Percentiles rank a stretch among this genome's conserved stretches.
phyloP scores from a whole-genome alignment of 352 stramenopile genomes.

The Lagenidium sp. region DNA sequence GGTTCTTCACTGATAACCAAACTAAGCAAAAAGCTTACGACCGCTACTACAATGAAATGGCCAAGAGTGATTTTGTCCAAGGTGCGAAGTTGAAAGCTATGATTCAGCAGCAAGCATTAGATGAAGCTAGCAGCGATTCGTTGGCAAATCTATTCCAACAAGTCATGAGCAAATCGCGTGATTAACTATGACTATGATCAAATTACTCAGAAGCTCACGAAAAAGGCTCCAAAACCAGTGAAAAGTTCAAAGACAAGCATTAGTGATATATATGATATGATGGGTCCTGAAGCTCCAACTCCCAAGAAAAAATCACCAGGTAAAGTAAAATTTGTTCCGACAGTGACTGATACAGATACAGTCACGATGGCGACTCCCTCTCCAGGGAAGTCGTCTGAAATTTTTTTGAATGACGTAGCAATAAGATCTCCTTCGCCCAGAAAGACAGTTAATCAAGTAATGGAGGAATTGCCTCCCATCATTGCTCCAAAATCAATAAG shows the following conservation, averaged over 20 bases:
- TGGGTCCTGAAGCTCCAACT: too few relatives aligned
- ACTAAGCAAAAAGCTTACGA: conserved; percentile 17
- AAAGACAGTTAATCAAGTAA: too few relatives aligned
- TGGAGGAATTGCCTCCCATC: too few relatives aligned
- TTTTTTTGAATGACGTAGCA: conserved; percentile 6
- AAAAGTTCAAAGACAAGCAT: too few relatives aligned
- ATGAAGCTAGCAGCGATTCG: conserved; percentile 6
- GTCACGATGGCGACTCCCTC: conserved; percentile 2
- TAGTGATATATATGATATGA: too few relatives aligned
- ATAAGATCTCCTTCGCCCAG: too few relatives aligned
- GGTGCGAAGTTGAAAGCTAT: conserved; percentile 8
- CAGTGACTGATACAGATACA: conserved; percentile 4
- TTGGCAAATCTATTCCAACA: conserved; percentile 8
- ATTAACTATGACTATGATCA: conserved; percentile 8
- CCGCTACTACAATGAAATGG: conserved; percentile 14
- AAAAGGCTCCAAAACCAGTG: conserved; percentile 7
- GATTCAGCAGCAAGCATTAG: conserved; percentile 4
- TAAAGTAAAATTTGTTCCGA: conserved; percentile 3
- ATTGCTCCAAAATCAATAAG: conserved; percentile 9
- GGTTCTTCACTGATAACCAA: conserved; percentile 15
- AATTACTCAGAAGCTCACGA: conserved; percentile 8
- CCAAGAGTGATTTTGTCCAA: conserved; percentile 13
- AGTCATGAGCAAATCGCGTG: conserved; percentile 4
- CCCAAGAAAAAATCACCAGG: too few relatives aligned
- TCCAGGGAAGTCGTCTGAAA: conserved; percentile 1